Evolutionary conservation across 495 filamentous ascomycete species (phyloP).

Genomic region (Trichoderma virens): DNA sequence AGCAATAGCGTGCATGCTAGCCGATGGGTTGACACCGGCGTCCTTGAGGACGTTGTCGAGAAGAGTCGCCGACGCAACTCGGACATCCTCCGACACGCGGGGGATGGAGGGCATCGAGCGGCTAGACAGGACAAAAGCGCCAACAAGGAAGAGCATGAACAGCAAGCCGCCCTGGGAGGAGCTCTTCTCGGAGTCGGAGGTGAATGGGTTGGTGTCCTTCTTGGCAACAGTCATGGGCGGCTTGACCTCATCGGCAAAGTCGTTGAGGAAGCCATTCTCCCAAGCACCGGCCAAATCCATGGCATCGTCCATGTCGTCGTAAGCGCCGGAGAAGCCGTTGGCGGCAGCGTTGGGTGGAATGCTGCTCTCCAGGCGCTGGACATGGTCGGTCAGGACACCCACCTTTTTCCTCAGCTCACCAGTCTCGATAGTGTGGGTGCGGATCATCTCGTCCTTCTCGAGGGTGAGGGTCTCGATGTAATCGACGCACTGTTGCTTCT

Average conservation of each 20-base stretch:
- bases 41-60: conserved; percentile 83
- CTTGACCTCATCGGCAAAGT: conserved; percentile 48
- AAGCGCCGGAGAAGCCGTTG: conserved; percentile 58
- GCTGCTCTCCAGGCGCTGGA: conserved; percentile 69
- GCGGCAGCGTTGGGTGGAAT: conserved; percentile 41
- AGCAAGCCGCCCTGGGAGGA: conserved; percentile 57
- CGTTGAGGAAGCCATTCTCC: conserved; percentile 60
- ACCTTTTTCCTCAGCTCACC: conserved; percentile 95
- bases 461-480: conserved; percentile 69
- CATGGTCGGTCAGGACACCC: conserved; percentile 74
- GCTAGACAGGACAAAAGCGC: conserved; percentile 93
- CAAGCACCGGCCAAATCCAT: conserved; percentile 79
- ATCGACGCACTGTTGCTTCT: conserved; percentile 64
- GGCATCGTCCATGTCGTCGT: conserved; percentile 71
- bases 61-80: conserved; percentile 82
- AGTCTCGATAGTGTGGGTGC: conserved; percentile 84
- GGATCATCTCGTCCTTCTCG: conserved; percentile 89
- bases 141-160: conserved; percentile 87
- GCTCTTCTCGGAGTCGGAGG: conserved; percentile 48
- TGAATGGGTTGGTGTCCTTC: conserved; percentile 43
- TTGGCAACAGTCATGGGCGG: conserved; percentile 33
- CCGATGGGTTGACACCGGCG: conserved; percentile 51
- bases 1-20: conserved; percentile 38
- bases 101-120: conserved; percentile 61
- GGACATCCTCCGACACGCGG: conserved; percentile 85